phyloP scores from a whole-genome alignment of 441 rosid species.

The Brassica hybrid region DNA sequence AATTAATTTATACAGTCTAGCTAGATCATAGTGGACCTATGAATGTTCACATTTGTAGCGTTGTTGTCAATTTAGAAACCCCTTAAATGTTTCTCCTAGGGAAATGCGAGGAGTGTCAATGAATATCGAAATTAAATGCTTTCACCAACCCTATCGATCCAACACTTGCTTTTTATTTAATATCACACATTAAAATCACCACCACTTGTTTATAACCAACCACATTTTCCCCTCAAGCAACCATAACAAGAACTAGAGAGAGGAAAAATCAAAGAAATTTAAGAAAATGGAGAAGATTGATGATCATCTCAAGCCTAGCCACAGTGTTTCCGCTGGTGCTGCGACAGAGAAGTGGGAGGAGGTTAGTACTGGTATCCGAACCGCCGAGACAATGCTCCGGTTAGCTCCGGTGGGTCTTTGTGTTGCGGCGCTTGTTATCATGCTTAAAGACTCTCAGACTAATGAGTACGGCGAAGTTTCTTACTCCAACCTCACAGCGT shows the following conservation, averaged over 20 bases:
- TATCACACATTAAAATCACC: conserved; percentile 27
- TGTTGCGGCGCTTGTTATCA: conserved; percentile 73
- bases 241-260: not conserved
- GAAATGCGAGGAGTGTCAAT: conserved; percentile 36
- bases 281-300: conserved; percentile 31
- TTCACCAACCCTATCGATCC: conserved; percentile 33
- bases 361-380: conserved; percentile 42
- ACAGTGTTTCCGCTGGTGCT: conserved; percentile 27
- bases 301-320: conserved; percentile 43
- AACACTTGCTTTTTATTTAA: conserved; percentile 15
- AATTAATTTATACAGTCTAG: no score
- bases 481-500: conserved; percentile 81
- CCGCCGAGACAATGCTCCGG: conserved; percentile 68
- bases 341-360: conserved; percentile 43
- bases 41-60: no score
- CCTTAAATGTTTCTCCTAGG: conserved; percentile 37
- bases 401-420: conserved; percentile 75
- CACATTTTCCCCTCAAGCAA: conserved; percentile 2
- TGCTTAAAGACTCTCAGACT: conserved; percentile 70
- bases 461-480: conserved; percentile 78
- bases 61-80: no score
- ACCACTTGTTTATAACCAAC: conserved; percentile 30
- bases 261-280: not conserved
- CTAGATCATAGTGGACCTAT: no score
- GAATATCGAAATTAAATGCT: conserved; percentile 50